A percentile compares a stretch with the other conserved stretches of the same genome.
Conservation (phyloP, 23 red algal genomes). For the Agarophyton chilense region DNA sequence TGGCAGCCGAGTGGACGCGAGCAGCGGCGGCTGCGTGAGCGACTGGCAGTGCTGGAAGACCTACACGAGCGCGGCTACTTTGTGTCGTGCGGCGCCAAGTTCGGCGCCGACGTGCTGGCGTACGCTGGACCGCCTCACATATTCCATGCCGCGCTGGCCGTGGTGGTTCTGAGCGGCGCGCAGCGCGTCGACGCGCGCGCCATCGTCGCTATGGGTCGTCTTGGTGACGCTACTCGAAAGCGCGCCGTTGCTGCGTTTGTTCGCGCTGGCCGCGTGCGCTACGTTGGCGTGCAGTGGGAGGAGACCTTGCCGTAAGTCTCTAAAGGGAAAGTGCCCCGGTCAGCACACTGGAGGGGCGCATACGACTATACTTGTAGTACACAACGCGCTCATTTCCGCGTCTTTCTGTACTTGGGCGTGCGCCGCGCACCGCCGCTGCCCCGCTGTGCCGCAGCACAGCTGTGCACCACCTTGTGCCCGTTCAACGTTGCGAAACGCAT, state of each 20-base stretch:
- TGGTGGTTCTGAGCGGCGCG: constrained; percentile 42
- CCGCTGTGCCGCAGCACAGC: no score
- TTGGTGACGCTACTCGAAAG: constrained; percentile 87
- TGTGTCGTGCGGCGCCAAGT: constrained; percentile 83
- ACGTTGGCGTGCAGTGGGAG: constrained; percentile 82
- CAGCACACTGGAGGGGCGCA: no score
- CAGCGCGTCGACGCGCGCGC: constrained; percentile 36
- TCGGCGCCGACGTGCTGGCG: constrained; percentile 96
- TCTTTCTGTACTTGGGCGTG: no score
- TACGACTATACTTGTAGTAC: no score
- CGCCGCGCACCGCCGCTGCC: no score
- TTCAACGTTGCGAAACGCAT: no score
- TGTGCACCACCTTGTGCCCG: no score
- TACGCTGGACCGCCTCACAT: constrained; percentile 82
- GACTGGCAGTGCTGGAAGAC: constrained; percentile 68
- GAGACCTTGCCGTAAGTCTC: constrained; percentile 78
- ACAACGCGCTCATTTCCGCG: no score
- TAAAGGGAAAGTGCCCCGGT: no score
- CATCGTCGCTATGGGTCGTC: constrained; percentile 78
- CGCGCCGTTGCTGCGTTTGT: constrained; percentile 61
- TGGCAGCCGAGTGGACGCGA: neutral
- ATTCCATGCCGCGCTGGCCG: constrained; percentile 81
- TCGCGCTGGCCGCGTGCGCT: constrained; percentile 14
- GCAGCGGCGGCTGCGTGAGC: neutral
- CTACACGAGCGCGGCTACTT: constrained; percentile 79